Evolutionary conservation across 78 protist species (phyloP).

Genomic region (Dictyostelium brefeldianum): DNA sequence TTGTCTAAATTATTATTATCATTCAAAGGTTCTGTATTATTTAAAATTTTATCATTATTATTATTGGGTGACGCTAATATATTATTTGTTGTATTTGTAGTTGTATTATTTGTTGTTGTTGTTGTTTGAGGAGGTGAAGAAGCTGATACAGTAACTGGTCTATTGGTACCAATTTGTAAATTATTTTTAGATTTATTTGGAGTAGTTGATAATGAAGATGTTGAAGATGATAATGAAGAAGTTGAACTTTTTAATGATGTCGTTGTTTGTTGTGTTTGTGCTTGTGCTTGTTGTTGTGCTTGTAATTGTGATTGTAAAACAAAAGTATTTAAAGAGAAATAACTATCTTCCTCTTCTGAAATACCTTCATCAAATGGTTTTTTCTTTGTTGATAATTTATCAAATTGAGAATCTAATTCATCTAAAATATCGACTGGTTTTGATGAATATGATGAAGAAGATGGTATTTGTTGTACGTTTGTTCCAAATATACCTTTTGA

Average conservation of each 20-base stretch:
- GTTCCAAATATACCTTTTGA: slow-evolving; percentile 12
- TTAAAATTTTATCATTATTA: neutral
- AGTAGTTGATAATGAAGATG: slow-evolving; percentile 25
- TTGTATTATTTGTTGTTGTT: neutral
- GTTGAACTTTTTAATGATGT: slow-evolving; percentile 41
- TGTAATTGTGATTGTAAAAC: neutral
- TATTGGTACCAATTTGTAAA: neutral
- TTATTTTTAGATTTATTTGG: neutral
- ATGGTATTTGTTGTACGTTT: neutral
- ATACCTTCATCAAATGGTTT: slow-evolving; percentile 61
- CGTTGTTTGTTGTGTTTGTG: slow-evolving; percentile 19
- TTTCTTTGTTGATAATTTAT: slow-evolving; percentile 22
- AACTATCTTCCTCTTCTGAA: slow-evolving; percentile 59
- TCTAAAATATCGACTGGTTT: slow-evolving; percentile 1
- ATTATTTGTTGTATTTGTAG: neutral
- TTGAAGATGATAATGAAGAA: slow-evolving; percentile 3
- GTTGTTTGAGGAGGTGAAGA: neutral
- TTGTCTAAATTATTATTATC: slow-evolving; percentile 10
- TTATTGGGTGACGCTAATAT: neutral
- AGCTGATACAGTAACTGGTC: neutral
- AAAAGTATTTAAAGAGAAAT: slow-evolving; percentile 42
- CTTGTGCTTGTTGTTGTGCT: neutral
- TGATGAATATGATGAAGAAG: neutral
- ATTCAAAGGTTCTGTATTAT: neutral
- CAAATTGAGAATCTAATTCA: slow-evolving; percentile 36